Evolutionary conservation across 306 rosid genomes (phyloP).

Genomic region (Coriaria nepalensis): DNA sequence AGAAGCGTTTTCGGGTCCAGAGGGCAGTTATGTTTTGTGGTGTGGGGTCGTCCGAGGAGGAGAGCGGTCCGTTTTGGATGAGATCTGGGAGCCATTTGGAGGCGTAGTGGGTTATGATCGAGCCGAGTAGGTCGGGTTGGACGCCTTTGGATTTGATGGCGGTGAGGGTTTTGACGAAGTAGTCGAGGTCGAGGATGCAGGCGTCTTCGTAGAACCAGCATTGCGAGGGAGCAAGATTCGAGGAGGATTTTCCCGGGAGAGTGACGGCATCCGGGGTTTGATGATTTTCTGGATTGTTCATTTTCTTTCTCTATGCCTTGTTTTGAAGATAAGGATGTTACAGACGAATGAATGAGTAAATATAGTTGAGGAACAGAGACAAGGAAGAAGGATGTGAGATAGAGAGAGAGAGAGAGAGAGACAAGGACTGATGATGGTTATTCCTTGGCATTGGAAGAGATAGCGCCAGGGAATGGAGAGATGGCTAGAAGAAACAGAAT

Average conservation of each 20-base stretch:
- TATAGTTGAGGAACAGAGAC: too few species aligned
- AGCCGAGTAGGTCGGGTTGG: conserved; percentile 59
- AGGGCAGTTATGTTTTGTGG: conserved; percentile 47
- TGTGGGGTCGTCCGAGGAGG: conserved; percentile 15
- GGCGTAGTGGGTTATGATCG: conserved; percentile 80
- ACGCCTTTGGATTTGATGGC: conserved; percentile 78
- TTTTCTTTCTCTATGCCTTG: too few species aligned
- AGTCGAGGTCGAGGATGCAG: conserved; percentile 83
- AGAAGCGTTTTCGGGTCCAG: conserved; percentile 82
- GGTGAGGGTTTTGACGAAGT: conserved; percentile 76
- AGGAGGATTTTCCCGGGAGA: conserved; percentile 32
- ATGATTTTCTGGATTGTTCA: too few species aligned
- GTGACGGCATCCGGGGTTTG: conserved; percentile 15
- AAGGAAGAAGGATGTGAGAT: too few species aligned
- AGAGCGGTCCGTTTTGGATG: not conserved
- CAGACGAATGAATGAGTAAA: too few species aligned
- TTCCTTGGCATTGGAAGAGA: too few species aligned
- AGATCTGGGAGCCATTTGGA: conserved; percentile 92
- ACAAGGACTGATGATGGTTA: too few species aligned
- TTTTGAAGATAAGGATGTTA: too few species aligned
- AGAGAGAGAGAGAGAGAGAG: too few species aligned
- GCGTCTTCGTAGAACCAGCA: conserved; percentile 69
- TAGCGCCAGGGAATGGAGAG: too few species aligned
- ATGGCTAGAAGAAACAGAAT: too few species aligned
- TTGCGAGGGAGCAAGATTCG: conserved; percentile 29